phyloP scores from a whole-genome alignment of 495 filamentous ascomycete species.

The Zalerion maritima region DNA sequence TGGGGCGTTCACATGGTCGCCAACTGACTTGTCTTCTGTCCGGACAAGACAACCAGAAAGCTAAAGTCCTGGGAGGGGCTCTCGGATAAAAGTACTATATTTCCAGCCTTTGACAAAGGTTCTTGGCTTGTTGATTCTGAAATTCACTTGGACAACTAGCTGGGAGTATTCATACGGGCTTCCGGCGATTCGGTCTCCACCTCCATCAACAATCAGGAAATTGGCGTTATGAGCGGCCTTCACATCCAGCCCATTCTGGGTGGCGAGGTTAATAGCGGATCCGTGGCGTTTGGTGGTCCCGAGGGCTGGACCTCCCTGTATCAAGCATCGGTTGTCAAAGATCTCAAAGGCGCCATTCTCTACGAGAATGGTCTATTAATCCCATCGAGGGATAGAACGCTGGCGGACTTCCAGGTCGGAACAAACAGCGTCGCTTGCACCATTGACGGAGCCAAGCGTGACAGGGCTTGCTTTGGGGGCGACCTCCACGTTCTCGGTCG shows the following conservation, averaged over 20 bases:
- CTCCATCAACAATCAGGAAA: constrained; percentile 1
- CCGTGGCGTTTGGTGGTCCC: constrained; percentile 8
- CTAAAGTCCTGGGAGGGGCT: constrained; percentile 7
- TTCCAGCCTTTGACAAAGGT: constrained; percentile 4
- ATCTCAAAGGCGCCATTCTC: constrained; percentile 1
- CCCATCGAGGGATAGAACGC: constrained; percentile 3
- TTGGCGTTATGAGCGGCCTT: constrained; percentile 2
- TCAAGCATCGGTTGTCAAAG: constrained; percentile 2
- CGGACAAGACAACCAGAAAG: constrained; percentile 1
- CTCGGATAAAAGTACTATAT: constrained; percentile 4
- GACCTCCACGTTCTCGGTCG: constrained; percentile 9
- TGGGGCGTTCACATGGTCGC: constrained; percentile 9
- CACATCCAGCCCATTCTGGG: constrained; percentile 6
- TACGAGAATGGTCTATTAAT: constrained; percentile 5
- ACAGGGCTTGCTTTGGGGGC: constrained; percentile 7
- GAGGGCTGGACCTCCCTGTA: constrained; percentile 2
- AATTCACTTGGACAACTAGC: constrained; percentile 2
- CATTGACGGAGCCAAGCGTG: constrained; percentile 9
- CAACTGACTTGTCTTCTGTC: constrained; percentile 7
- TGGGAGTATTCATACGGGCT: constrained; percentile 1
- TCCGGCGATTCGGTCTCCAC: constrained; percentile 1
- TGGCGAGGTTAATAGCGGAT: constrained; percentile 7
- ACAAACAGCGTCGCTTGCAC: constrained; percentile 8
- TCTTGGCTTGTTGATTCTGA: constrained; percentile 3
- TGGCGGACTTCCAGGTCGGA: constrained; percentile 8